Evolutionary conservation across 2,329 filamentous ascomycete genomes (phyloP).

Genomic region (Myriosclerotinia duriaeana): DNA sequence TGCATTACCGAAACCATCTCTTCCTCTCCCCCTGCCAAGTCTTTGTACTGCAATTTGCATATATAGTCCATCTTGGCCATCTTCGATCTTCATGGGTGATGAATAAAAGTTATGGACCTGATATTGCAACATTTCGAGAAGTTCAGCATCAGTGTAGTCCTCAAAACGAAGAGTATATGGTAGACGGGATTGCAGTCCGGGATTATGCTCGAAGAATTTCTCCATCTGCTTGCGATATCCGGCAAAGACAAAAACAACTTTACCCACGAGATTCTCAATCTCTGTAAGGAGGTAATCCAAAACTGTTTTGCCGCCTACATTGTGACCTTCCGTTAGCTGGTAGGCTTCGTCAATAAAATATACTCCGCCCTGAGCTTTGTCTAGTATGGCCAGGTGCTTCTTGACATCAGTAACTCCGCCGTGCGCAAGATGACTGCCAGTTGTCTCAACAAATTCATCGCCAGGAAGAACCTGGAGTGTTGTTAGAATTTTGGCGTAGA

Average conservation of each 20-base stretch:
- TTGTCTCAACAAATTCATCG: constrained; percentile 60
- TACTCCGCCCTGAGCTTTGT: constrained; percentile 65
- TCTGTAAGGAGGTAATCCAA: constrained; percentile 71
- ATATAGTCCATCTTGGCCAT: constrained; percentile 59
- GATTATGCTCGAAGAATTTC: constrained; percentile 71
- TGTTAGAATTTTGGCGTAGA: constrained; percentile 66
- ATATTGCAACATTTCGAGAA: constrained; percentile 59
- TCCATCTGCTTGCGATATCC: constrained; percentile 77
- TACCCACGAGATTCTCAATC: constrained; percentile 68
- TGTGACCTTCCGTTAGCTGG: constrained; percentile 63
- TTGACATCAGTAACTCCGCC: constrained; percentile 59
- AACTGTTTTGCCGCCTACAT: constrained; percentile 56
- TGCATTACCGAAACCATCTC: constrained; percentile 72
- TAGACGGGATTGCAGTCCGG: constrained; percentile 67
- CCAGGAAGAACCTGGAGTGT: constrained; percentile 63
- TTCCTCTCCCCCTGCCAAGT: constrained; percentile 60
- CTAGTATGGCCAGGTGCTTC: constrained; percentile 55
- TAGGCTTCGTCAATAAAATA: constrained; percentile 81
- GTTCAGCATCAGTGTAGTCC: constrained; percentile 66
- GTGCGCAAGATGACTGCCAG: constrained; percentile 64
- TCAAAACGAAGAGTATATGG: constrained; percentile 64
- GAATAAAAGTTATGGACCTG: constrained; percentile 56
- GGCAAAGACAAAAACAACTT: constrained; percentile 69
- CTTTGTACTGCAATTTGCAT: constrained; percentile 61
- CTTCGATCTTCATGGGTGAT: constrained; percentile 58